Conservation (phyloP, 148 eudicot genomes). For the Rhododendron kiyosumense region DNA sequence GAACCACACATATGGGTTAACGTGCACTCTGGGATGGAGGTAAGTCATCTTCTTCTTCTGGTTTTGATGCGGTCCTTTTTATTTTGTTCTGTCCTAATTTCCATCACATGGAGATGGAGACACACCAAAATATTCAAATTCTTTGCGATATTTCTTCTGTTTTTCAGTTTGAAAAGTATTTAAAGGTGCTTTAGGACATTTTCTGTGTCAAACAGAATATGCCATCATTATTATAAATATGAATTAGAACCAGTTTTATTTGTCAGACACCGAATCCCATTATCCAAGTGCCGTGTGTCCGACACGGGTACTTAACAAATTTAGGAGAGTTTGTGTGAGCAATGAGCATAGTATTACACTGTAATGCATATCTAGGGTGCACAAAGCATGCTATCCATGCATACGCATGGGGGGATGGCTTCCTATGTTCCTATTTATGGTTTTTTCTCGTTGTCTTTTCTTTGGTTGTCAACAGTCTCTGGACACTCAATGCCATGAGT, state of each 20-base stretch:
- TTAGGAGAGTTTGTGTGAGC: neutral
- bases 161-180: neutral
- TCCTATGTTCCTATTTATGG: neutral
- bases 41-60: constrained; percentile 9
- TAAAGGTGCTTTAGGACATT: neutral
- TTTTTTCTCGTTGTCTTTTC: neutral
- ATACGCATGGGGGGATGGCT: neutral
- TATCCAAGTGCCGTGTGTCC: neutral
- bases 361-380: neutral
- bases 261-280: neutral
- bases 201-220: neutral
- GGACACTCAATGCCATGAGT: neutral
- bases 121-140: neutral
- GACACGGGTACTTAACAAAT: neutral
- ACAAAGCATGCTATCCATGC: neutral
- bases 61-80: neutral
- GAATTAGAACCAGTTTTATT: neutral
- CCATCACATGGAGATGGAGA: neutral
- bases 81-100: neutral
- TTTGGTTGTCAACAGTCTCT: neutral
- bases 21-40: constrained; percentile 99
- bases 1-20: constrained; percentile 95
- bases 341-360: neutral
- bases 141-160: neutral
- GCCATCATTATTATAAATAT: neutral